Conservation (phyloP, 768 basidiomycete genomes). For the Imleria badia region DNA sequence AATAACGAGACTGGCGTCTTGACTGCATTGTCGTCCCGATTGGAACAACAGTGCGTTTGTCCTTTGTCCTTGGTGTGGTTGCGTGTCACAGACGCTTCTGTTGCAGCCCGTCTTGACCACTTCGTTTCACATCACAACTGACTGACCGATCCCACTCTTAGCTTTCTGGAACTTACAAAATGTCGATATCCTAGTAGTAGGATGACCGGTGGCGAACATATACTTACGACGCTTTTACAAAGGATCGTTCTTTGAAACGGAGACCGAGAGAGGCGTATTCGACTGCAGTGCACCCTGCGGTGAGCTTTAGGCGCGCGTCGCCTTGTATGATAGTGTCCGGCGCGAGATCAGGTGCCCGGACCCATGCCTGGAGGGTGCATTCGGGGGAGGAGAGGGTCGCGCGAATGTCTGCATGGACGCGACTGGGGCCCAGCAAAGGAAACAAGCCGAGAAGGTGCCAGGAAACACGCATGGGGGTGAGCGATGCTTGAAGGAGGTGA, state of each 20-base stretch:
- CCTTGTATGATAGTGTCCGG: not conserved
- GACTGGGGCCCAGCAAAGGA: no score
- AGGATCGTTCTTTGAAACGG: not conserved
- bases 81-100: constrained; percentile 6
- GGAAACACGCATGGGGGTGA: no score
- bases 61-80: constrained; percentile 9
- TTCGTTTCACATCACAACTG: not conserved
- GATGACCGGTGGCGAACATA: not conserved
- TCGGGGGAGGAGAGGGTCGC: no score
- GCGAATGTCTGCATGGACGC: no score
- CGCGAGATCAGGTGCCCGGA: not conserved
- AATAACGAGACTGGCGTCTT: constrained; percentile 49
- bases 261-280: not conserved
- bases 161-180: no score
- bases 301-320: not conserved
- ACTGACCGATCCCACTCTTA: constrained; percentile 5
- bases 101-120: constrained; percentile 37
- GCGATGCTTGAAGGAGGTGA: no score
- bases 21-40: constrained; percentile 56
- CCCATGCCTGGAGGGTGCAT: not conserved
- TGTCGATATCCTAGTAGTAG: no score
- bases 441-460: no score
- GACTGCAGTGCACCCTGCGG: not conserved
- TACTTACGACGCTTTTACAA: not conserved
- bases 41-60: constrained; percentile 51